These are phyloP conservation scores for Acmispon strigosus DNA, from an alignment of 306 rosid genomes.

Conservation along the genomic window DNA sequence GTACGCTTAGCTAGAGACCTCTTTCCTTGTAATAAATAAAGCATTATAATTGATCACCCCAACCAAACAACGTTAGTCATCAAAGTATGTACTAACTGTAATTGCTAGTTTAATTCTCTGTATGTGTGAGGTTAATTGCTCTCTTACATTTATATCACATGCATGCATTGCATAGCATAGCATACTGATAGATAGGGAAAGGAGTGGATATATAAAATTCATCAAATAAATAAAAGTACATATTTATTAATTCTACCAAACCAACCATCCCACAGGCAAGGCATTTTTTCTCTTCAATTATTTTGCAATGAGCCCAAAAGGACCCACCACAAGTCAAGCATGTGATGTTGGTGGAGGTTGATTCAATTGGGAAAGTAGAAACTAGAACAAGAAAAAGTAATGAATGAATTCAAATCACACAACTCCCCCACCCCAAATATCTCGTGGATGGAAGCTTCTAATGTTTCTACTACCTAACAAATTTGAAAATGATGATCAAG, in stretches of 20 bases:
- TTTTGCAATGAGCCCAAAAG: neutral
- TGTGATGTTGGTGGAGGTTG: slow-evolving; percentile 15
- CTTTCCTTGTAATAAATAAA: neutral
- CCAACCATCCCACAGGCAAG: too few species aligned
- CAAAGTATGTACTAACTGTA: too few species aligned
- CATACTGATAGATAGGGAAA: too few species aligned
- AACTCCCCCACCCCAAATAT: neutral
- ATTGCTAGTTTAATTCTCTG: too few species aligned
- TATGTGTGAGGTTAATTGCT: too few species aligned
- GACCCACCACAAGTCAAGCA: slow-evolving; percentile 9
- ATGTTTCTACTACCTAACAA: slow-evolving; percentile 19
- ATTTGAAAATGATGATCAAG: slow-evolving; percentile 18
- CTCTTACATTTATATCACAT: too few species aligned
- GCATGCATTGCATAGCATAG: too few species aligned
- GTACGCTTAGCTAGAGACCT: neutral
- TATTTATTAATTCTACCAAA: too few species aligned
- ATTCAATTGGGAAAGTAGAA: neutral
- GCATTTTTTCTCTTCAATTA: too few species aligned
- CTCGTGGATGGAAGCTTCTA: slow-evolving; percentile 19
- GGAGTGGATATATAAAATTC: too few species aligned
- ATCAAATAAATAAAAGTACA: too few species aligned
- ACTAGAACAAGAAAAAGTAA: neutral
- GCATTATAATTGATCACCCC: neutral
- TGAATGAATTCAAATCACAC: neutral
- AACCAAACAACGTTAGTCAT: neutral